These are phyloP conservation scores for Calophaca sinica DNA, from an alignment of 306 rosid species.

Conservation along the genomic window DNA sequence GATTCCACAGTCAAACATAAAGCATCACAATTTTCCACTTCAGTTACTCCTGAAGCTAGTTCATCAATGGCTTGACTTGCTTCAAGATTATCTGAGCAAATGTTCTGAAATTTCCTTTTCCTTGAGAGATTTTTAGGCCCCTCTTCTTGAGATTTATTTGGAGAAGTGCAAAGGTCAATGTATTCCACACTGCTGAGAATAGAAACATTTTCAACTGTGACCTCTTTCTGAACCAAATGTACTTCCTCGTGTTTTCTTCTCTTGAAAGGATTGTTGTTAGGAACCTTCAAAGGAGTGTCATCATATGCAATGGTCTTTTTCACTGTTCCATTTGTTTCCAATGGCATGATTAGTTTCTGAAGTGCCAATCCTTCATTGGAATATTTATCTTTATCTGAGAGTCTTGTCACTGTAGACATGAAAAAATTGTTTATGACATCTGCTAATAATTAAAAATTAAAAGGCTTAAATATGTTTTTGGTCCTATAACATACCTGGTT, in stretches of 20 bases:
- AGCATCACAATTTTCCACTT: constrained; percentile 54
- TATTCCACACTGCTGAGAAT: constrained; percentile 47
- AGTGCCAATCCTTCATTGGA: constrained; percentile 61
- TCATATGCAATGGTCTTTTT: constrained; percentile 33
- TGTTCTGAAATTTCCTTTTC: constrained; percentile 60
- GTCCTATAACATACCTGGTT: too few relatives aligned
- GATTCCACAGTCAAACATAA: constrained; percentile 54
- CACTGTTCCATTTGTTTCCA: constrained; percentile 39
- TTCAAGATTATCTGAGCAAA: constrained; percentile 47
- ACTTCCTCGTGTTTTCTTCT: constrained; percentile 53
- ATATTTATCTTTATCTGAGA: constrained; percentile 47
- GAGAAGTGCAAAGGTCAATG: constrained; percentile 46
- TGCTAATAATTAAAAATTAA: too few relatives aligned
- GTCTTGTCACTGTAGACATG: constrained; percentile 53
- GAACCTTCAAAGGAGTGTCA: constrained; percentile 56
- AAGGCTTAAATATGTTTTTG: too few relatives aligned
- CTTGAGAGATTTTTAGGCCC: constrained; percentile 46
- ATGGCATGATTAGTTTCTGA: constrained; percentile 66
- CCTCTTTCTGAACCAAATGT: constrained; percentile 40
- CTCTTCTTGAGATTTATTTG: constrained; percentile 39
- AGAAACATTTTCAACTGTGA: constrained; percentile 46
- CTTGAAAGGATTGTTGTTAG: constrained; percentile 85
- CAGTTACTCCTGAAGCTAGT: constrained; percentile 61
- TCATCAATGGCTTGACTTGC: constrained; percentile 28
- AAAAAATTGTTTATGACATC: neutral